Evolutionary conservation across 1,284 basidiomycete genomes (phyloP), one percentile per base, ranked within the genome.

Genomic region (Puccinia hordei): DNA sequence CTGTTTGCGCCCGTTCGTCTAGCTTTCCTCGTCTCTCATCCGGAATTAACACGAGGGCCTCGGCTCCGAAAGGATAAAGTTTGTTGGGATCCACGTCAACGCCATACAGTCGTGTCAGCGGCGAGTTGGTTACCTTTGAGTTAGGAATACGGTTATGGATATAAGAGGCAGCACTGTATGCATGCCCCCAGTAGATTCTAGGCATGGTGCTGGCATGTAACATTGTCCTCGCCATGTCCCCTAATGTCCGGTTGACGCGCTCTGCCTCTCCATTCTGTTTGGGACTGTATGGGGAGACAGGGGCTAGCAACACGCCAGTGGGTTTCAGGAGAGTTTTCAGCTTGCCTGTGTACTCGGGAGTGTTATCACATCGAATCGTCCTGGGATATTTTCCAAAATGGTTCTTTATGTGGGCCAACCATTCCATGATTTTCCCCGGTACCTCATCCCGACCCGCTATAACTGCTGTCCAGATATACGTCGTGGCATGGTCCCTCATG

Each of bases 221-320:
- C 57, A 75, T 75, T 22, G 24, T 75, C 1, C 73, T 1, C 3
- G 57, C 73, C 57, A 69, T 69, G 15, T 77, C 65, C 1, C 75
- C 63, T 15, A 69, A 5, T 0, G 75, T 77, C 3, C 65, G 9
- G 12, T 77, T 77, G 0, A 77, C 24, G 15, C 51, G 35, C n/a
- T 77, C 51, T 4, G 75, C 75, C 12, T 66, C 49, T 0, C 51
- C 51, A 33, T 77, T 77, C 17, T 77, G 75, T 68, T 77, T 41
- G 0, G 65, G 77, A 13, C 44, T 10, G 33, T 71, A 71, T 19
- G 68, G 53, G 0, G 33, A 6, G 0, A 27, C 12, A 4, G 49
- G 33, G 19, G 53, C 27, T 3, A 49, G 2, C 1, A 5, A 19
- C 0, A 79, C 55, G 0, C 77, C 77, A 33, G 57, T 2, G 3